phyloP scores from a whole-genome alignment of 2,329 filamentous ascomycete species.

The Phaeoacremonium minimum region DNA sequence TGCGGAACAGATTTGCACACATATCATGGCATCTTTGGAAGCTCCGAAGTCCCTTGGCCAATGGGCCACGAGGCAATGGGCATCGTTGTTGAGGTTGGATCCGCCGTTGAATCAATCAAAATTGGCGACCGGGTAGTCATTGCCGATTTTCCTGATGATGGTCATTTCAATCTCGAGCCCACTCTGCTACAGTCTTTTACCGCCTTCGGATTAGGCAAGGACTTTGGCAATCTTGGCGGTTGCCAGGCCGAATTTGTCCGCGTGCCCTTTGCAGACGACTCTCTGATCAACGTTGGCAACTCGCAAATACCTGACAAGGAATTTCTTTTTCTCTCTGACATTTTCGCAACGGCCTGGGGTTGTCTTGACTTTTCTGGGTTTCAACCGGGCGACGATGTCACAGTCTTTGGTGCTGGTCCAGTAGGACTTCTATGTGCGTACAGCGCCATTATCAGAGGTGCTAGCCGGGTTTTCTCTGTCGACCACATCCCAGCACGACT shows the following conservation, averaged over 20 bases:
- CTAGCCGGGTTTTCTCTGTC: conserved; percentile 13
- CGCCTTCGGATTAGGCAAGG: conserved; percentile 1
- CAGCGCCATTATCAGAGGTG: conserved; percentile 18
- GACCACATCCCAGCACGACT: conserved; percentile 17
- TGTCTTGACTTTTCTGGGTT: conserved; percentile 29
- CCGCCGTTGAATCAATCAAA: conserved; percentile 12
- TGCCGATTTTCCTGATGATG: not conserved
- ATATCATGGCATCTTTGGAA: conserved; percentile 4
- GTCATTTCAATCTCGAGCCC: not conserved
- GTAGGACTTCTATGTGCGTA: conserved; percentile 19
- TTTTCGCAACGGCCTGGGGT: conserved; percentile 32
- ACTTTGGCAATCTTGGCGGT: conserved; percentile 1
- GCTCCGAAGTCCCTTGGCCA: not conserved
- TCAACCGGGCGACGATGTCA: conserved; percentile 23
- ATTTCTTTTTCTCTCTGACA: conserved; percentile 24
- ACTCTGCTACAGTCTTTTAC: not conserved
- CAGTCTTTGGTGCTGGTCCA: conserved; percentile 18
- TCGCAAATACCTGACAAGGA: conserved; percentile 12
- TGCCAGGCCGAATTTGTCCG: conserved; percentile 13
- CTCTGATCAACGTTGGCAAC: conserved; percentile 10
- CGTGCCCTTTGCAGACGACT: conserved; percentile 13
- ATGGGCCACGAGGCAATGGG: conserved; percentile 27
- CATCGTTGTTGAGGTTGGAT: conserved; percentile 21
- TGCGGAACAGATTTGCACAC: conserved; percentile 3
- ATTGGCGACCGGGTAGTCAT: conserved; percentile 27